phyloP scores from a whole-genome alignment of 2,329 filamentous ascomycete species.

The Paecilomyces dactylethromorphus region DNA sequence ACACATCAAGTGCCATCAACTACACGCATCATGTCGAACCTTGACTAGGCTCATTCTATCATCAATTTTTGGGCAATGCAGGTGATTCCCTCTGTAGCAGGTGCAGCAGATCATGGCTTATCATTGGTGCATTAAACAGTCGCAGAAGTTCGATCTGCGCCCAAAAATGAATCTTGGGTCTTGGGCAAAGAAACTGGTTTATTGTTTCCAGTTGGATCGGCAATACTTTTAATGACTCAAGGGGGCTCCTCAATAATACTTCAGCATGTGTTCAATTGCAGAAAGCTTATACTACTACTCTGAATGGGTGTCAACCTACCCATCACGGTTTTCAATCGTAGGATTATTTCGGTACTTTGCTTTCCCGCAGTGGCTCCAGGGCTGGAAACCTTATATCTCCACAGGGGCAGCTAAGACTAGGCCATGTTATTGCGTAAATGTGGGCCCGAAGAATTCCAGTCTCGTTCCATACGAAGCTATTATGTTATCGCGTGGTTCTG shows the following conservation, averaged over 20 bases:
- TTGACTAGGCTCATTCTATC: background rate
- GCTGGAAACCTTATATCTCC: background rate
- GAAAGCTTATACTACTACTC: background rate
- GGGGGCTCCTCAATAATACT: background rate
- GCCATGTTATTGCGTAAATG: background rate
- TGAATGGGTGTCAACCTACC: no score
- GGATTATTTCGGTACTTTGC: background rate
- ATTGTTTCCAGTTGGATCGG: no score
- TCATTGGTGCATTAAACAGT: background rate
- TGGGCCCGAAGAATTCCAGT: background rate
- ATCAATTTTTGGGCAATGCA: background rate
- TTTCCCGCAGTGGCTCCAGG: background rate
- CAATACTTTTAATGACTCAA: no score
- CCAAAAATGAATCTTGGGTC: no score
- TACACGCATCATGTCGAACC: background rate
- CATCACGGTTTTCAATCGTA: background rate
- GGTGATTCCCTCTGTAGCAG: background rate
- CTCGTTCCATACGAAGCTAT: background rate
- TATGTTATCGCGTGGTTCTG: background rate
- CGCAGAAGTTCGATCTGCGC: no score
- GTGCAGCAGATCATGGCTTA: background rate
- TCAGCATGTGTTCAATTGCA: background rate
- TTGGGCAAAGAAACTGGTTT: no score
- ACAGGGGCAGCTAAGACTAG: background rate
- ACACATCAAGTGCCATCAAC: background rate